Percentiles rank a stretch among this genome's conserved stretches.
Evolutionary conservation across 805 yeast species (phyloP).

Genomic region (Spathaspora gorwiae): DNA sequence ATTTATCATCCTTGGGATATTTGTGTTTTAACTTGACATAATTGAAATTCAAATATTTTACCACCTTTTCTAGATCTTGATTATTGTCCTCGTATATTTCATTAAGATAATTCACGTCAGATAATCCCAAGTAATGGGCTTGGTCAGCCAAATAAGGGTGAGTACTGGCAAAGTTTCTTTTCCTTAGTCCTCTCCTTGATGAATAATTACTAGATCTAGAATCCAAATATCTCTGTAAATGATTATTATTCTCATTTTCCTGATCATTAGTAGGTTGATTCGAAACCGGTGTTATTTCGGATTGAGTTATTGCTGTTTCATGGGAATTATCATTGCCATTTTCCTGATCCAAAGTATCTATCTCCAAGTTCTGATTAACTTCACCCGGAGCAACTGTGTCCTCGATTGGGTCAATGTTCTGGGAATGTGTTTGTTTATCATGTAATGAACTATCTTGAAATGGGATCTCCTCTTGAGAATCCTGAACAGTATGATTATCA

Average conservation of each 20-base stretch:
- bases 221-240: constrained; percentile 7
- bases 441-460: no score
- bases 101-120: constrained; percentile 31
- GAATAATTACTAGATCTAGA: constrained; percentile 1
- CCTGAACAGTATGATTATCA: no score
- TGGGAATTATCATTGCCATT: no score
- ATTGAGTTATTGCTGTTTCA: no score
- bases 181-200: constrained; percentile 29
- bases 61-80: constrained; percentile 28
- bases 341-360: no score
- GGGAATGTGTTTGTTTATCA: no score
- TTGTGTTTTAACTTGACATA: constrained; percentile 26
- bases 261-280: not conserved
- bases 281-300: no score
- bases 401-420: no score
- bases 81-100: constrained; percentile 31
- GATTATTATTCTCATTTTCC: constrained; percentile 6
- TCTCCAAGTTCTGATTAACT: no score
- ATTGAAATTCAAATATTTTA: constrained; percentile 30
- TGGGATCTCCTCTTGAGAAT: no score
- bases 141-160: constrained; percentile 44
- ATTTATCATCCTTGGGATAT: constrained; percentile 38
- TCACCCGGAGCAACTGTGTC: no score
- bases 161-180: constrained; percentile 39
- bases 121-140: constrained; percentile 40